A percentile compares a stretch with the other conserved stretches of the same genome.
phyloP scores from a whole-genome alignment of 345 rosid species.

The Syzygium oleosum region DNA sequence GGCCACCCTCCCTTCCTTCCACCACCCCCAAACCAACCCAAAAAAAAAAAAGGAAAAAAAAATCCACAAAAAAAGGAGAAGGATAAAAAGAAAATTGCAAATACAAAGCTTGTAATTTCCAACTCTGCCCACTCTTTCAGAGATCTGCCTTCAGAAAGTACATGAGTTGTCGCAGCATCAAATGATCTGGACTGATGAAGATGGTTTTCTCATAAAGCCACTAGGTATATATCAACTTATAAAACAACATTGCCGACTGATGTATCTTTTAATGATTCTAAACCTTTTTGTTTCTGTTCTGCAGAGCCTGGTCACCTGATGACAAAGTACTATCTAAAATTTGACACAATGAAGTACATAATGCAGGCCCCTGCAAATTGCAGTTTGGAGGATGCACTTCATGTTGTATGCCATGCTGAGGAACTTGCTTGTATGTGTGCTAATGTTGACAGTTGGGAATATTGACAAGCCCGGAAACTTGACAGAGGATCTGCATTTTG shows the following conservation, averaged over 20 bases:
- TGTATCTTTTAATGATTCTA: neutral
- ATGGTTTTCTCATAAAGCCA: constrained; percentile 85
- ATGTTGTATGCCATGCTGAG: constrained; percentile 69
- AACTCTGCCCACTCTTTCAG: constrained; percentile 25
- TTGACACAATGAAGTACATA: constrained; percentile 85
- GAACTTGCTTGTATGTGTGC: constrained; percentile 79
- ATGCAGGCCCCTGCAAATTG: constrained; percentile 57
- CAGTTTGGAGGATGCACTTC: constrained; percentile 75
- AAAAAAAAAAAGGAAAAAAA: neutral
- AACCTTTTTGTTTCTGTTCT: constrained; percentile 1
- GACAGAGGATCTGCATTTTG: neutral
- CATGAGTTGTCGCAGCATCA: constrained; percentile 70
- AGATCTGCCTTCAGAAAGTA: constrained; percentile 71
- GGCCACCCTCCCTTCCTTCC: neutral
- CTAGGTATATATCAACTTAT: constrained; percentile 41
- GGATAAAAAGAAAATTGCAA: neutral
- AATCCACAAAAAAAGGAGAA: neutral
- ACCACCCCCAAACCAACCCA: neutral
- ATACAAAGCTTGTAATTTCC: constrained; percentile 5
- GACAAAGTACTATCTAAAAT: constrained; percentile 94
- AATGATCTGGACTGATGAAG: constrained; percentile 85
- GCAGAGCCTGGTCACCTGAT: constrained; percentile 92
- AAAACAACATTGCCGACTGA: constrained; percentile 2
- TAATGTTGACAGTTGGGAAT: neutral
- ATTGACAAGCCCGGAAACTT: neutral